Evolutionary conservation across 352 stramenopile genomes (phyloP), one percentile per base, ranked within the genome.

Genomic region (Plasmopara muralis): DNA sequence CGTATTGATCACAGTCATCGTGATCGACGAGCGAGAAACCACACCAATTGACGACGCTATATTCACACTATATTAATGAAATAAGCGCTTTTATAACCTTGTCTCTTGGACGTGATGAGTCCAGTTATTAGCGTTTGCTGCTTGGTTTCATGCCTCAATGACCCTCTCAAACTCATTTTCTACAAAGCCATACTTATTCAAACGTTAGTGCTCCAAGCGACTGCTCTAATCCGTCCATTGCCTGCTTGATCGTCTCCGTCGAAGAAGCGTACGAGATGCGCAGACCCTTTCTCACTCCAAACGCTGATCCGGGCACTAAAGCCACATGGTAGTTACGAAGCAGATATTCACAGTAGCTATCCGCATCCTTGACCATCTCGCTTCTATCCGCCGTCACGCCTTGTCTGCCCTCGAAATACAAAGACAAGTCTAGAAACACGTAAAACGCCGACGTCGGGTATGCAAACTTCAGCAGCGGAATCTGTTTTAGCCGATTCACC

Each of bases 261-360:
- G 88, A 97, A 31, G 90, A 95, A n/a, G 96, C 96, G 74, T 98
- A 99, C 67, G 91, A 98, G 55, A 99, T 93, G 15, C 96, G 90
- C 7, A 98, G 66, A 29, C 89, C 93, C 39, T 93, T 91, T 20
- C 87, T 77, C 18, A 93, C 87, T 30, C 95, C 95, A 68, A 99
- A 99, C 34, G 85, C 91, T 16, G 90, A 96, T 34, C 96, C 96
- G 0, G 96, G 95, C 30, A 98, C 94, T 37, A 99, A 69, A 18
- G 96, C 96, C 37, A 98, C 77, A 53, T 94, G 83, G 66, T 96
- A 92, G 20, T 84, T 64, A 54, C 93, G 78, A 31, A 99, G 75
- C 57, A 99, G 63, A 68, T 97, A 95, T 55, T 96, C 79, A 72
- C 92, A 98, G 41, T 91, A 88, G 55, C 85, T 77, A 47, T 86